These are phyloP conservation scores for Cordyceps militaris DNA, from an alignment of 2,329 filamentous ascomycete species.

Conservation along the genomic window DNA sequence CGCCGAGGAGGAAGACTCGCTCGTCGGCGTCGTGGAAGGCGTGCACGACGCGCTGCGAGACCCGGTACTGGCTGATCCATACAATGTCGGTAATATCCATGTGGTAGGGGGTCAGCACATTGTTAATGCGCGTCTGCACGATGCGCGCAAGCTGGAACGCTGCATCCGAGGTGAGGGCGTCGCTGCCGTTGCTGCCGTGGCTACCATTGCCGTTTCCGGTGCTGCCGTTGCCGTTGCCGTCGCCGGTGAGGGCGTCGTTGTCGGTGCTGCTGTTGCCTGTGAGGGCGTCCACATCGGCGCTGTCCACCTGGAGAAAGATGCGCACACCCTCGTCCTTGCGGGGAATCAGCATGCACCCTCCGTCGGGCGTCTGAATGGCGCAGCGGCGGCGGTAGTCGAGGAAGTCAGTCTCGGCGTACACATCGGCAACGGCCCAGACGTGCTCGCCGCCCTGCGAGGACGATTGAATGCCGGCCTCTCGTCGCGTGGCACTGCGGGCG, in stretches of 20 bases:
- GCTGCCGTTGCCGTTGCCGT: too few relatives aligned
- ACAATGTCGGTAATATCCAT: constrained; percentile 46
- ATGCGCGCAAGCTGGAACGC: constrained; percentile 20
- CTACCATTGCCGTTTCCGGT: too few relatives aligned
- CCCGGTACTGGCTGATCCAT: constrained; percentile 60
- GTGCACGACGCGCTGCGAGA: constrained; percentile 55
- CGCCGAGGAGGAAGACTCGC: constrained; percentile 61
- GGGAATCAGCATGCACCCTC: constrained; percentile 46
- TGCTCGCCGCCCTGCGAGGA: constrained; percentile 54
- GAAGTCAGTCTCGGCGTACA: constrained; percentile 49
- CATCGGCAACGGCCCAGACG: constrained; percentile 52
- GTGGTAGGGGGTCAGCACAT: constrained; percentile 46
- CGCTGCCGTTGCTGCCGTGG: too few relatives aligned
- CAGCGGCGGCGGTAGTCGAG: constrained; percentile 54
- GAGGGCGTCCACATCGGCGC: too few relatives aligned
- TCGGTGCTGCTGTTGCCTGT: too few relatives aligned
- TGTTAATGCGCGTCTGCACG: constrained; percentile 18
- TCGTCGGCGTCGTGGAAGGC: constrained; percentile 39
- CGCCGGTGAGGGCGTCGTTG: too few relatives aligned
- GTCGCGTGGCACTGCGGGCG: constrained; percentile 45
- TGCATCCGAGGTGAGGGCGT: not conserved
- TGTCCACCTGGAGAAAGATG: not conserved
- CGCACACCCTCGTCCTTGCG: constrained; percentile 33
- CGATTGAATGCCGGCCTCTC: constrained; percentile 20
- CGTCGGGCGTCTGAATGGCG: not conserved